A percentile compares a stretch with the other conserved stretches of the same genome.
phyloP scores from a whole-genome alignment of 306 rosid species.

The Acmispon strigosus region DNA sequence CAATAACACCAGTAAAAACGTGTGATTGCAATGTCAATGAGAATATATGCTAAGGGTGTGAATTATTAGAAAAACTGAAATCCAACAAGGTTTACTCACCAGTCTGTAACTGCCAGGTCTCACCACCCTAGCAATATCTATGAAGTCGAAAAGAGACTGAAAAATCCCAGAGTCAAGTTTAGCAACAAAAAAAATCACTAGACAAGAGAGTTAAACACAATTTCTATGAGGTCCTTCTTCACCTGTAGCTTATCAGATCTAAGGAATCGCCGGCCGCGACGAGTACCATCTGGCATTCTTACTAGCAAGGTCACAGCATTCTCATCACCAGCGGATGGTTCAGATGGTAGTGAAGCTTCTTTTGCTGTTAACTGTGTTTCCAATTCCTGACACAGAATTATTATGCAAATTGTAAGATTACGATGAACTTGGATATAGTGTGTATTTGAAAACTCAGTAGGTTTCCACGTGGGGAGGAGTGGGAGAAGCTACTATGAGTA shows the following conservation, averaged over 20 bases:
- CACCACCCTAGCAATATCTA: slow-evolving; percentile 71
- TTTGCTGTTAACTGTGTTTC: slow-evolving; percentile 68
- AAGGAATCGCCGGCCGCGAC: slow-evolving; percentile 87
- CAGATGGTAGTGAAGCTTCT: slow-evolving; percentile 74
- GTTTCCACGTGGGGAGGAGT: no score
- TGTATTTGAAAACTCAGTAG: no score
- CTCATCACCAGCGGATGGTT: slow-evolving; percentile 70
- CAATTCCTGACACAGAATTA: slow-evolving; percentile 54
- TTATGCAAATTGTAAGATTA: slow-evolving; percentile 17
- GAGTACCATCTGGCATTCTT: slow-evolving; percentile 95
- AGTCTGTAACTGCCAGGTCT: slow-evolving; percentile 83
- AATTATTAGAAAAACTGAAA: slow-evolving; percentile 1
- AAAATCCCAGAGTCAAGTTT: slow-evolving; percentile 22
- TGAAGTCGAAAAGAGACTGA: slow-evolving; percentile 82
- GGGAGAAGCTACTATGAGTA: background rate
- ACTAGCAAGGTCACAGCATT: slow-evolving; percentile 73
- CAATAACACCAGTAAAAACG: background rate
- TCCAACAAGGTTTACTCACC: slow-evolving; percentile 44
- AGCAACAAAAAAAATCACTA: slow-evolving; percentile 12
- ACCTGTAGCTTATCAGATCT: slow-evolving; percentile 87
- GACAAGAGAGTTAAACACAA: background rate
- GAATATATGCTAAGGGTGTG: background rate
- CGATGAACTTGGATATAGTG: slow-evolving; percentile 6
- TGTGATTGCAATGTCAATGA: background rate
- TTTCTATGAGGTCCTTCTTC: background rate